Conservation (phyloP, 2,329 filamentous ascomycete genomes). For the Botrytis hyacinthi region DNA sequence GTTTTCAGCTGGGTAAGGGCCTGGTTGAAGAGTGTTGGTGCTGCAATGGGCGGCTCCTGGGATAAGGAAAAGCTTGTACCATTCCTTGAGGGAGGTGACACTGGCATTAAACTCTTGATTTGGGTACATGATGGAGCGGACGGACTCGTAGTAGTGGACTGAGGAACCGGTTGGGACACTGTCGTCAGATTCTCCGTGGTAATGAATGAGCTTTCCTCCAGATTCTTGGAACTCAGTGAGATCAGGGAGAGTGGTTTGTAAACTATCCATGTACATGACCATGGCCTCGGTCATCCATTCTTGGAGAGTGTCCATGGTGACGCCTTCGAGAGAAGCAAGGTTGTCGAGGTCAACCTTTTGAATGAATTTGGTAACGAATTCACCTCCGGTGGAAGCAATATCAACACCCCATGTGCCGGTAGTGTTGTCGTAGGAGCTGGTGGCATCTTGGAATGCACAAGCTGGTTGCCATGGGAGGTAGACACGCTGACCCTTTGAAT, state of each 20-base stretch:
- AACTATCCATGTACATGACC: slow-evolving; percentile 48
- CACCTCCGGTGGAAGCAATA: slow-evolving; percentile 39
- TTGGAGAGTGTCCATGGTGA: slow-evolving; percentile 57
- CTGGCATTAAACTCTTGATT: slow-evolving; percentile 41
- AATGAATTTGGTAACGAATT: slow-evolving; percentile 45
- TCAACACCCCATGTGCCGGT: slow-evolving; percentile 37
- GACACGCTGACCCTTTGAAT: slow-evolving; percentile 39
- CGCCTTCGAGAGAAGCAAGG: slow-evolving; percentile 45
- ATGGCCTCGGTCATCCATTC: slow-evolving; percentile 52
- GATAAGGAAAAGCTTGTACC: slow-evolving; percentile 55
- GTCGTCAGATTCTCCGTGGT: slow-evolving; percentile 56
- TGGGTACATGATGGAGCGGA: slow-evolving; percentile 51
- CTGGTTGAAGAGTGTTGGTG: slow-evolving; percentile 45
- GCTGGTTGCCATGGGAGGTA: slow-evolving; percentile 42
- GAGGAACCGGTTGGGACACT: slow-evolving; percentile 53
- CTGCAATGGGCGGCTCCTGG: slow-evolving; percentile 54
- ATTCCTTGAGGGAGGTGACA: slow-evolving; percentile 47
- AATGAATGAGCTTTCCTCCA: slow-evolving; percentile 57
- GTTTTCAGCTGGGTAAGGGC: slow-evolving; percentile 50
- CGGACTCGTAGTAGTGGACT: slow-evolving; percentile 54
- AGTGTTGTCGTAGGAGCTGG: slow-evolving; percentile 7
- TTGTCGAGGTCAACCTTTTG: slow-evolving; percentile 43
- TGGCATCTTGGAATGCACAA: slow-evolving; percentile 15
- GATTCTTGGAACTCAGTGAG: slow-evolving; percentile 48
- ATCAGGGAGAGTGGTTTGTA: slow-evolving; percentile 55